Conservation (phyloP, 228 moss, liverwort and hornwort genomes). For the Sphagnum fallax region DNA sequence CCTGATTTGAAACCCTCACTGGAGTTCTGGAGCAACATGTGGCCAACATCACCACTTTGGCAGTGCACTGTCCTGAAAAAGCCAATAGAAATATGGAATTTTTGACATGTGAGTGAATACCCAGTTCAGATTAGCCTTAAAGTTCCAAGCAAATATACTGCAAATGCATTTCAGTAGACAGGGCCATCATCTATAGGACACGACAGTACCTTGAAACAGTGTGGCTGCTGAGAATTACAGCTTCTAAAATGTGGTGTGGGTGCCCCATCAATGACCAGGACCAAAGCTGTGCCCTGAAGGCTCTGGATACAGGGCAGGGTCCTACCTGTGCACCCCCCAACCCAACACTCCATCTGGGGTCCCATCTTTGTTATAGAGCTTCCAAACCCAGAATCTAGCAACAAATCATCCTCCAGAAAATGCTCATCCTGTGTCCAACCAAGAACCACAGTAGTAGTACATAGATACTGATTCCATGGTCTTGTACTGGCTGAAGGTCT, state of each 20-base stretch:
- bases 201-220: slow-evolving; percentile 18
- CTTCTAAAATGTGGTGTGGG: slow-evolving; percentile 5
- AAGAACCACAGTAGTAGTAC: neutral
- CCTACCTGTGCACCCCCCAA: slow-evolving; percentile 24
- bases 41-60: slow-evolving; percentile 1
- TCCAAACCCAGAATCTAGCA: slow-evolving; percentile 33
- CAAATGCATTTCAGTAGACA: neutral
- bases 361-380: slow-evolving; percentile 5
- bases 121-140: too few relatives aligned
- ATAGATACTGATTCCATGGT: neutral
- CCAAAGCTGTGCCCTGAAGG: slow-evolving; percentile 3
- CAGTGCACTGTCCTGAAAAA: slow-evolving; percentile 19
- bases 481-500: neutral
- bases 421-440: slow-evolving; percentile 55
- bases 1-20: slow-evolving; percentile 26
- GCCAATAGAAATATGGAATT: neutral
- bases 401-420: slow-evolving; percentile 43
- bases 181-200: neutral
- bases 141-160: neutral
- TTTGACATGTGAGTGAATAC: too few relatives aligned
- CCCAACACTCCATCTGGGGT: slow-evolving; percentile 17
- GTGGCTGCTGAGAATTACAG: slow-evolving; percentile 27
- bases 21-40: slow-evolving; percentile 19
- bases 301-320: slow-evolving; percentile 19
- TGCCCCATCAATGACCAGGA: slow-evolving; percentile 13